Base-by-base conservation (phyloP, 2,329 filamentous ascomycete species). In the Pseudocercospora vitis region DNA sequence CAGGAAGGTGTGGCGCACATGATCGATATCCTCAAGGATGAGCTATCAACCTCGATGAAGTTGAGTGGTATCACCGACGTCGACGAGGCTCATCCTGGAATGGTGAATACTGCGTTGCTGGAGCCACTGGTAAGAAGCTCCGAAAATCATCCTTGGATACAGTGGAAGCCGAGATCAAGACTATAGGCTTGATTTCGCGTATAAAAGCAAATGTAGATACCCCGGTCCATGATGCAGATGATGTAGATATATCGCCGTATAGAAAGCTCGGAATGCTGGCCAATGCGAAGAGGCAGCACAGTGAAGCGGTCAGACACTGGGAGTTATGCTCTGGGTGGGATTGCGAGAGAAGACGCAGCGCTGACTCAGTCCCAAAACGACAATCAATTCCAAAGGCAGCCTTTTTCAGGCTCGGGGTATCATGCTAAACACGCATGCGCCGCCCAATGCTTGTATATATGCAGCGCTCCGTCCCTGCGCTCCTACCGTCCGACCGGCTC, bases 31-130 rank as follows among this genome's bases (percentile, higher is more conserved):
- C 64, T 68, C 9, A 66, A 68, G 4, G 83, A 86, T 55, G 84
- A 87, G 66, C 68, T 87, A 3, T 78, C 83, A 60, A 84, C 80
- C 1, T 81, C 82, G 2, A 87, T 87, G 84, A 78, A 80, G 35
- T 76, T 86, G 69, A 78, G 84, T 54, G 84, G 84, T 2, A 75
- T 86, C 31, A 85, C 81, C 0, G 76, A 80, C 55, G 69, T 87
- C 6, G 76, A 79, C 50, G 76, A 86, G 64, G 75, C 83, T 5
- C 80, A 83, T 58, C 80, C 82, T 0, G 81, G 81, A 0, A 73
- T 83, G 65, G 66, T 85, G 14, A 82, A 84, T 50, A 70, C 68
- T 7, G 49, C 57, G 39, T 21, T 60, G 52, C 35, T 60, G 7
- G 58, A 60, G 46, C 58, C 58, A 7, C 59, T 64, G 37, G 55